These are phyloP conservation scores for Eucalyptus urophylla DNA, from an alignment of 345 rosid genomes.

Conservation along the genomic window DNA sequence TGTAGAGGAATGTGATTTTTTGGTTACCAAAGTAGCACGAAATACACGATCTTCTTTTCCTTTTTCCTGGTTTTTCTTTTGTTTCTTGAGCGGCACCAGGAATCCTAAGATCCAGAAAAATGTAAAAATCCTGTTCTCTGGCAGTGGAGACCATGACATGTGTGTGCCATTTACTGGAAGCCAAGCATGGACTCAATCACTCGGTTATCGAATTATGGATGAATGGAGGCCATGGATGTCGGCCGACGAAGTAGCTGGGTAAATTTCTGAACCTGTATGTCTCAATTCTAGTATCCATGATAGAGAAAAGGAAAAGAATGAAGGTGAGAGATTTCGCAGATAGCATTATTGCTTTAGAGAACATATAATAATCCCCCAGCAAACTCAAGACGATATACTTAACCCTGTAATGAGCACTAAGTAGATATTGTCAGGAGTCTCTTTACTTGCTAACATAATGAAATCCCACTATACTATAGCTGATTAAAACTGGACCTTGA, in stretches of 20 bases:
- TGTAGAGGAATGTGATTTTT: not conserved
- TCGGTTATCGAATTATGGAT: constrained; percentile 17
- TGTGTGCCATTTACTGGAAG: constrained; percentile 50
- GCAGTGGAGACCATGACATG: constrained; percentile 51
- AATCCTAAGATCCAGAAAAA: not conserved
- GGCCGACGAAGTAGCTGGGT: constrained; percentile 26
- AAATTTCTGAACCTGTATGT: not conserved
- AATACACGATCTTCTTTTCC: not conserved
- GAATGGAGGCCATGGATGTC: constrained; percentile 39
- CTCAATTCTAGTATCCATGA: not conserved
- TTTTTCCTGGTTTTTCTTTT: not conserved
- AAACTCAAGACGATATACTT: not conserved
- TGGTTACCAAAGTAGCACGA: not conserved
- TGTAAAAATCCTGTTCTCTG: not conserved
- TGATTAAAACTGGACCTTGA: not conserved
- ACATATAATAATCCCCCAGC: not conserved
- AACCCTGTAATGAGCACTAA: not conserved
- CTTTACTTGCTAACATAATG: not conserved
- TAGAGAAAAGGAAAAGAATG: not conserved
- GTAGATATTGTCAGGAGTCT: not conserved
- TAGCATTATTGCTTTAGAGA: not conserved
- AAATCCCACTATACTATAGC: not conserved
- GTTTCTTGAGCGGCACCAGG: not conserved
- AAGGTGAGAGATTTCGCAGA: not conserved
- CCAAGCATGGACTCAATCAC: constrained; percentile 41